Evolutionary conservation across 1,139 yeast genomes (phyloP).

Genomic region (Pichia sp.): DNA sequence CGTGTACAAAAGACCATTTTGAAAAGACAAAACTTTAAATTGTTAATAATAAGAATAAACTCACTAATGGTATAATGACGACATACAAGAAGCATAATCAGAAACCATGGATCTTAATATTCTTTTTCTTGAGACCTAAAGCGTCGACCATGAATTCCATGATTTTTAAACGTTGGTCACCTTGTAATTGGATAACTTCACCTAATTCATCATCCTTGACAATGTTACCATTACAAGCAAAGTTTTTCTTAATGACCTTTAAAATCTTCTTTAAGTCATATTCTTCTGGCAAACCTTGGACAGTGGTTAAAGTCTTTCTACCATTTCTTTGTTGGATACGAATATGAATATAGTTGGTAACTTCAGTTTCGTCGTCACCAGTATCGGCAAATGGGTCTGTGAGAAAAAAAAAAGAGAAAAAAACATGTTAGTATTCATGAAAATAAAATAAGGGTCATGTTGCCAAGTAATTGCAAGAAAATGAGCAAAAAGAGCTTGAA

Average conservation of each 20-base stretch:
- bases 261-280: conserved; percentile 91
- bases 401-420: not conserved
- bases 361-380: conserved; percentile 98
- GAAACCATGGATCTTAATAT: conserved; percentile 97
- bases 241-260: conserved; percentile 92
- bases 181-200: conserved; percentile 95
- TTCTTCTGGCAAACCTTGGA: conserved; percentile 93
- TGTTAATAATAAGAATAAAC: no score
- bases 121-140: conserved; percentile 88
- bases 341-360: conserved; percentile 92
- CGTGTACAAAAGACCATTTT: not conserved
- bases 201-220: conserved; percentile 96
- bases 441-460: not conserved
- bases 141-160: conserved; percentile 86
- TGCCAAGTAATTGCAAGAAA: not conserved
- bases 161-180: conserved; percentile 97
- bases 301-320: conserved; percentile 97
- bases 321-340: conserved; percentile 99
- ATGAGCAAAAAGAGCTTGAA: not conserved
- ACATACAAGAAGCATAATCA: conserved; percentile 34
- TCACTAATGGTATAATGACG: not conserved
- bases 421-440: conserved; percentile 1
- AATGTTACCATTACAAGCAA: conserved; percentile 98
- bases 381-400: conserved; percentile 98
- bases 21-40: no score